Evolutionary conservation across 208 protist species (phyloP).

Genomic region (Blechomonas ayalai): DNA sequence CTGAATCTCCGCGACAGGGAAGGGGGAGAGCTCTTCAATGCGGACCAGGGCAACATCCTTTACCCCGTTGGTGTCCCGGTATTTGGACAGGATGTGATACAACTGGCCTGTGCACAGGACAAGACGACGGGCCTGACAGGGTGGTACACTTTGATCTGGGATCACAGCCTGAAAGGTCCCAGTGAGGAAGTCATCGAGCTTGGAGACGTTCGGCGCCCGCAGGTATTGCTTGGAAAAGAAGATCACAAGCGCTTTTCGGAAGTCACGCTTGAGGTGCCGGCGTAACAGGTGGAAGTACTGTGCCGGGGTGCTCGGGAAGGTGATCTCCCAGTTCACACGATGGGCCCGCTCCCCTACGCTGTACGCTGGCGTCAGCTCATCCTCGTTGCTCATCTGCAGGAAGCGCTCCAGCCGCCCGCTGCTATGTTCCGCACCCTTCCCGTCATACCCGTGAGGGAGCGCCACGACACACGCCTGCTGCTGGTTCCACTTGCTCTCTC

Average conservation of each 20-base stretch:
- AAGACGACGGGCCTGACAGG: slow-evolving; percentile 75
- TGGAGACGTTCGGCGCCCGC: slow-evolving; percentile 81
- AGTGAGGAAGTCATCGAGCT: slow-evolving; percentile 37
- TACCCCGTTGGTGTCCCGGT: slow-evolving; percentile 43
- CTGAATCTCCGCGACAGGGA: slow-evolving; percentile 93
- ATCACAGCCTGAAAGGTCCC: slow-evolving; percentile 80
- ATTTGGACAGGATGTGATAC: slow-evolving; percentile 91
- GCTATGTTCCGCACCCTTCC: slow-evolving; percentile 96
- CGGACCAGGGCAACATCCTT: slow-evolving; percentile 89
- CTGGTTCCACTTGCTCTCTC: slow-evolving; percentile 98
- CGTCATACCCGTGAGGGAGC: slow-evolving; percentile 98
- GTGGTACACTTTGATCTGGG: slow-evolving; percentile 46
- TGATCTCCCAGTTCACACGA: slow-evolving; percentile 87
- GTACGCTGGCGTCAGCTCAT: slow-evolving; percentile 84
- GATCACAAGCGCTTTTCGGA: slow-evolving; percentile 97
- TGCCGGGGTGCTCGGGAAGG: slow-evolving; percentile 93
- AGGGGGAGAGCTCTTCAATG: slow-evolving; percentile 96
- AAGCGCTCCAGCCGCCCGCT: slow-evolving; percentile 97
- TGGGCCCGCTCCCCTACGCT: slow-evolving; percentile 52
- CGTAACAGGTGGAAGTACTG: slow-evolving; percentile 99
- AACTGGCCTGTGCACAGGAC: slow-evolving; percentile 97
- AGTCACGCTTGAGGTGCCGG: slow-evolving; percentile 96
- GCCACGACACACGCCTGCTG: slow-evolving; percentile 94
- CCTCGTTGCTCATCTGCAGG: slow-evolving; percentile 94
- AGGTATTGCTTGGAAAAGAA: slow-evolving; percentile 91